phyloP scores from a whole-genome alignment of 768 basidiomycete species.

The Tylopilus subfusipes region DNA sequence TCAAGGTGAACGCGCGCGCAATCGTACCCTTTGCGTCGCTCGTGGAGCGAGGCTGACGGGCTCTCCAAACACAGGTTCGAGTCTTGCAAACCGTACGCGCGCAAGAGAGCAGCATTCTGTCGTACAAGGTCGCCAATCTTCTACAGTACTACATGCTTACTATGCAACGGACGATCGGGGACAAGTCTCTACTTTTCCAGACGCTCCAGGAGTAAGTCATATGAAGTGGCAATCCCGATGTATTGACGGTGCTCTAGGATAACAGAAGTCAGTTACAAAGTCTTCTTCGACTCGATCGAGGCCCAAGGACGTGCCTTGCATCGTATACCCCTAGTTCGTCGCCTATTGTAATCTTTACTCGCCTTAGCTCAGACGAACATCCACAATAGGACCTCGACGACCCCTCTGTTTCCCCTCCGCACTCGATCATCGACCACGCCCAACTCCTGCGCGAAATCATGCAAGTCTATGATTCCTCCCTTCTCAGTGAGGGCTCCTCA shows the following conservation, averaged over 20 bases:
- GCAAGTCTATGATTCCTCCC: slow-evolving; percentile 82
- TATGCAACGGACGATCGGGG: slow-evolving; percentile 89
- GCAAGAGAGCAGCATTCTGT: slow-evolving; percentile 89
- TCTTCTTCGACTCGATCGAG: slow-evolving; percentile 87
- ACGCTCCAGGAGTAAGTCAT: slow-evolving; percentile 72
- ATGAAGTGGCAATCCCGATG: not conserved
- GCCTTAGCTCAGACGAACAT: not conserved
- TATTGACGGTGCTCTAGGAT: slow-evolving; percentile 47
- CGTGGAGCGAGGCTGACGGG: not conserved
- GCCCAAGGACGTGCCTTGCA: slow-evolving; percentile 70
- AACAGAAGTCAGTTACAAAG: slow-evolving; percentile 72
- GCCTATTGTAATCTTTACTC: not conserved
- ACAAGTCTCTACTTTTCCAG: slow-evolving; percentile 69
- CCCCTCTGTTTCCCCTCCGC: slow-evolving; percentile 66
- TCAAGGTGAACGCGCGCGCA: slow-evolving; percentile 54
- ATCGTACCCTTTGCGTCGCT: not conserved
- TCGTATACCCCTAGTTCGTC: slow-evolving; percentile 51
- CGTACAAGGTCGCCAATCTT: slow-evolving; percentile 93
- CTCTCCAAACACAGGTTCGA: slow-evolving; percentile 50
- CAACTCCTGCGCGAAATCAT: slow-evolving; percentile 87
- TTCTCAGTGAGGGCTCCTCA: slow-evolving; percentile 51
- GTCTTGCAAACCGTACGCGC: slow-evolving; percentile 92
- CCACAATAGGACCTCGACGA: slow-evolving; percentile 60
- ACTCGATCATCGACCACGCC: slow-evolving; percentile 74
- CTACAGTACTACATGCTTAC: slow-evolving; percentile 92